Evolutionary conservation across 2,329 filamentous ascomycete genomes (phyloP), one percentile per base, ranked within the genome.

Genomic region (Aureobasidium namibiae): DNA sequence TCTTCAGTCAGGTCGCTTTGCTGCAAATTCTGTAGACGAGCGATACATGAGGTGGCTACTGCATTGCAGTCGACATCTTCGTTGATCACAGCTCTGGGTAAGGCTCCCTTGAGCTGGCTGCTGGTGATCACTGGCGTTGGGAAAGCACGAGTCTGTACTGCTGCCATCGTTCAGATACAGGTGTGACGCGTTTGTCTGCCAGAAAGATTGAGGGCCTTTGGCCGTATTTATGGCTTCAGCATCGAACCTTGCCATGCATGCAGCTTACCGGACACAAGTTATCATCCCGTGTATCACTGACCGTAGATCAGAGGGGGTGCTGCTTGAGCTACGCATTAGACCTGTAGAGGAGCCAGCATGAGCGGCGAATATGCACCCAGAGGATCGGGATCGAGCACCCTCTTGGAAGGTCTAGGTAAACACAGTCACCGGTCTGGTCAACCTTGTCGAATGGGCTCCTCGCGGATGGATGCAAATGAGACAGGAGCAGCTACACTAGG

Each of bases 1-100:
- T 64, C 63, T 18, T 29, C 29, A 11, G 56, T 53, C 10, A 63
- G 41, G 39, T 63, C 50, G 21, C 42, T 44, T 29, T 61, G 41
- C 23, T 44, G 34, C 11, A 63, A 38, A 8, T 44, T 49, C 14
- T 57, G 10, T 8, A 63, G 61, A 33, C 41, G 45, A 14, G 39
- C 41, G 31, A 62, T 56, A n/a, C 48, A 59, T 5, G 49, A 44
- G n/a, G 31, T 29, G 7, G 59, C 53, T 48, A 62, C 24, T 16
- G 44, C 56, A 5, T 24, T 16, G 26, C 45, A 39, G 21, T 62
- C 59, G 31, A 62, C 36, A 10, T 56, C 26, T 24, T 56, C 49
- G 18, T 48, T 29, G 16, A 62, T 33, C 2, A n/a, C 38, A 18
- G 24, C 59, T 4, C 36, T 49, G 13, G 59, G 59, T 3, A 62